Evolutionary conservation across 768 basidiomycete species (phyloP), one percentile per base, ranked within the genome.

Genomic region (Glaciozyma antarctica): DNA sequence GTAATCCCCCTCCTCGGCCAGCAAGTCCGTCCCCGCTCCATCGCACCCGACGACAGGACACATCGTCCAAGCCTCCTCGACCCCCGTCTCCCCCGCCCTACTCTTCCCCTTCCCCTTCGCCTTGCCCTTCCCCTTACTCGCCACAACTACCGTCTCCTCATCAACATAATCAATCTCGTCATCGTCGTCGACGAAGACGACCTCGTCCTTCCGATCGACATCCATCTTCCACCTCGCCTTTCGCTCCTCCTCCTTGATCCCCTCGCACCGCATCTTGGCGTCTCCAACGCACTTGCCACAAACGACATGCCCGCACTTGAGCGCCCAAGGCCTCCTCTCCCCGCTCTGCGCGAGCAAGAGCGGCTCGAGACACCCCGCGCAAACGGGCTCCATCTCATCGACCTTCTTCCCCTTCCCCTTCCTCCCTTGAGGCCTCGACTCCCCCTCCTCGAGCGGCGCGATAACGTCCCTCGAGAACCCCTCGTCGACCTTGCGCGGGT

Each of bases 401-500:
- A 10, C 47, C 34, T 62, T 64, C 30, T 47, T 47, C 22, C 53
- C 52, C 49, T 52, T 54, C 8, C 44, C 17, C 61, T 58, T 62
- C 44, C 44, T 49, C 41, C 34, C 26, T 22, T 59, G 38, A 19
- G 38, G 44, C n/a, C 58, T 30, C 45, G 47, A 16, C 9, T 48
- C 56, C 32, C 43, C 56, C 26, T 47, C 43, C 6, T 62, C 66
- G 2, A 15, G 62, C 32, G 65, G 68, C 41, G 66, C 62, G 48
- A 63, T 22, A 15, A 69, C 55, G 34, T 66, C 65, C 21, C 68
- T 38, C 59, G 60, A 28, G 51, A 69, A 69, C 22, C 68, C 68
- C 19, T 38, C 30, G 22, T 60, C 49, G n/a, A 61, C 24, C 24
- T 24, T 12, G 3, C 8, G 12, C 15, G 68, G 68, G 30, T 69